Base-by-base conservation (phyloP, 495 filamentous ascomycete species). In the Penicillium manginii region DNA sequence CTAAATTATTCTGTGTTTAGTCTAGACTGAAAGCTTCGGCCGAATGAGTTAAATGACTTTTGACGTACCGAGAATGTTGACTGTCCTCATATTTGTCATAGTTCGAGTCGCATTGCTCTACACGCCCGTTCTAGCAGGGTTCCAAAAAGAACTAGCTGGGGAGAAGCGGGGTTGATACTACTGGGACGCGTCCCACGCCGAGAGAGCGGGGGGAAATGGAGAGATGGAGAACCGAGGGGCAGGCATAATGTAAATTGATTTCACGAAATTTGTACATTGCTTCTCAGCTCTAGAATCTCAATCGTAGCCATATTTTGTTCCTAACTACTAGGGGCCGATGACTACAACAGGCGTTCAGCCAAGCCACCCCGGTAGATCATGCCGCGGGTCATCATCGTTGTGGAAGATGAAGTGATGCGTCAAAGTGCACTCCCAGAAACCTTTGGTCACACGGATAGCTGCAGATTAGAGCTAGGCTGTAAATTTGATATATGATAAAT, bases 351-450 rank as follows among this genome's bases (percentile, higher is more conserved):
- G 40, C 15, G 14, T 43, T 43, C 17, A 43, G 40, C 40, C 40
- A 43, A 22, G 45, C 45, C 45, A 47, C 18, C 3, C 45, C 19
- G 14, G 8, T 29, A 29, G 6, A 45, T 43, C n/a, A 54, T 54
- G 52, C 22, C 26, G 15, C 21, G 23, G 8, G 52, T 54, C n/a
- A 37, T 54, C 6, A 66, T 72, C 22, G 55, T 72, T 17, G 42
- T 64, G 17, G 40, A 56, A 48, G 33, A 57, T 3, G 37, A 50
- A 21, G 57, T 61, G 2, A 33, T 52, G 46, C 23, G 57, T 3
- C 48, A 55, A 21, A 40, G 47, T 15, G 62, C 70, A 17, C 60
- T 61, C 10, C 43, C 17, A 3, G 19, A 54, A 4, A 51, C 69
- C 22, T 39, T 47, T 21, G 49, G 42, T 15, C 60, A 60, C 14